A percentile compares a stretch with the other conserved stretches of the same genome.
Evolutionary conservation across 202 grass and related monocot species (phyloP).

Genomic region (Zizania palustris): DNA sequence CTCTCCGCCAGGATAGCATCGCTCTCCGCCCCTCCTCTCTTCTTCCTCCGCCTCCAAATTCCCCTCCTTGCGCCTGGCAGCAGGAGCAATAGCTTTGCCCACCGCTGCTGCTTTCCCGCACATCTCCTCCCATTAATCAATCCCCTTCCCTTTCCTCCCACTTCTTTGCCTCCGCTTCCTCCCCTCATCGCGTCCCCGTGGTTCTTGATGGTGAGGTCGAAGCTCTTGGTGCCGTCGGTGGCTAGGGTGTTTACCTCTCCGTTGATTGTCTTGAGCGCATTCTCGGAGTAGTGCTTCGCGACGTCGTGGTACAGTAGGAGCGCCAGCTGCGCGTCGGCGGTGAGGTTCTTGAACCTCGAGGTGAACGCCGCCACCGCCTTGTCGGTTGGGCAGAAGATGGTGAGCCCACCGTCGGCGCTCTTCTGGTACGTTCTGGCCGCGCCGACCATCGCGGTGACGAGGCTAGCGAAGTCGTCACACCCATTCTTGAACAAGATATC

Average conservation of each 20-base stretch:
- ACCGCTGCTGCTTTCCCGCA: slow-evolving; percentile 38
- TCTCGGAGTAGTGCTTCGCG: slow-evolving; percentile 50
- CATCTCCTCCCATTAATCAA: slow-evolving; percentile 20
- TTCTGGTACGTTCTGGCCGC: slow-evolving; percentile 37
- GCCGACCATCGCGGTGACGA: slow-evolving; percentile 35
- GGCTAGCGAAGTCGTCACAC: slow-evolving; percentile 53
- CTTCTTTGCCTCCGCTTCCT: not conserved
- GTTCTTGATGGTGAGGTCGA: slow-evolving; percentile 46
- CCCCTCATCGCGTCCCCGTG: slow-evolving; percentile 43
- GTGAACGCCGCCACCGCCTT: slow-evolving; percentile 46
- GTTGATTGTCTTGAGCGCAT: slow-evolving; percentile 52
- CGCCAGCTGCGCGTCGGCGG: slow-evolving; percentile 29
- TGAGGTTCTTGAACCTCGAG: slow-evolving; percentile 55
- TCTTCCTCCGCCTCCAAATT: too few species aligned
- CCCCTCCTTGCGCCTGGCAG: too few species aligned
- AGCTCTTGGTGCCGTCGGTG: slow-evolving; percentile 39
- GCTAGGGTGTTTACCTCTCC: slow-evolving; percentile 58
- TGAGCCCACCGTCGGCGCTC: slow-evolving; percentile 38
- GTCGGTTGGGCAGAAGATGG: slow-evolving; percentile 61
- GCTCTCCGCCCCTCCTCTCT: too few species aligned
- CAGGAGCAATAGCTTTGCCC: slow-evolving; percentile 35
- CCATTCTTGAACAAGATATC: slow-evolving; percentile 53
- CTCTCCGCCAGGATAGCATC: too few species aligned
- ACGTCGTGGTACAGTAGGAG: slow-evolving; percentile 66
- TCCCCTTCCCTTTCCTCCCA: slow-evolving; percentile 17